These are phyloP conservation scores for Dictyostelium intermedium DNA, from an alignment of 78 protist genomes.

Conservation along the genomic window DNA sequence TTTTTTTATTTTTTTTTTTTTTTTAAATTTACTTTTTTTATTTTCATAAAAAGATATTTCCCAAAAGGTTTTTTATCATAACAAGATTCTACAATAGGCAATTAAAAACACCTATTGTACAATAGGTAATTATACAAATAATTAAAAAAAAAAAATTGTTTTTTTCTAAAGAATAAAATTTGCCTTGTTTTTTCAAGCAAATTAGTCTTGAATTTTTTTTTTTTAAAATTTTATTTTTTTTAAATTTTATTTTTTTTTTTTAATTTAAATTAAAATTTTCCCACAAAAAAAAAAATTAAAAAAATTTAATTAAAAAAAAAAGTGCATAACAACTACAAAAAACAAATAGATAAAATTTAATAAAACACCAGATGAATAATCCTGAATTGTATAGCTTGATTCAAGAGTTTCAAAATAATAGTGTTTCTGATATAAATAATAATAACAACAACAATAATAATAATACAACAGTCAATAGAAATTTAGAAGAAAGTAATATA, in stretches of 20 bases:
- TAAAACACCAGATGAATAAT: background rate
- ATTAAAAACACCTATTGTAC: too few relatives aligned
- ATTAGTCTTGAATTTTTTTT: background rate
- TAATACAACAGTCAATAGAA: background rate
- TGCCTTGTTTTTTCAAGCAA: background rate
- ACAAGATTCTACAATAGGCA: too few relatives aligned
- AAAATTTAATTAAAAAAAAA: background rate
- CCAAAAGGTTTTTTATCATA: too few relatives aligned
- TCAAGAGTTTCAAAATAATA: constrained; percentile 17
- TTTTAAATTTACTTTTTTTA: too few relatives aligned
- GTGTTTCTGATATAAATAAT: background rate
- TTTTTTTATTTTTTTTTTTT: too few relatives aligned
- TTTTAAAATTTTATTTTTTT: background rate
- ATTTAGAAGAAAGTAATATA: background rate
- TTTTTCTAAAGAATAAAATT: too few relatives aligned
- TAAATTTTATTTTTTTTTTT: background rate
- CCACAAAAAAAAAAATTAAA: background rate
- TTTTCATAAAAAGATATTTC: too few relatives aligned
- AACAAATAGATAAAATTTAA: background rate
- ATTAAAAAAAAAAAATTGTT: background rate
- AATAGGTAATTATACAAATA: too few relatives aligned
- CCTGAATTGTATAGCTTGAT: background rate
- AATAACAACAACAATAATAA: background rate
- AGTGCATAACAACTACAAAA: background rate
- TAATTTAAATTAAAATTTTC: background rate